Conservation (phyloP, 1,284 basidiomycete species). For the Trichosporon faecale region DNA sequence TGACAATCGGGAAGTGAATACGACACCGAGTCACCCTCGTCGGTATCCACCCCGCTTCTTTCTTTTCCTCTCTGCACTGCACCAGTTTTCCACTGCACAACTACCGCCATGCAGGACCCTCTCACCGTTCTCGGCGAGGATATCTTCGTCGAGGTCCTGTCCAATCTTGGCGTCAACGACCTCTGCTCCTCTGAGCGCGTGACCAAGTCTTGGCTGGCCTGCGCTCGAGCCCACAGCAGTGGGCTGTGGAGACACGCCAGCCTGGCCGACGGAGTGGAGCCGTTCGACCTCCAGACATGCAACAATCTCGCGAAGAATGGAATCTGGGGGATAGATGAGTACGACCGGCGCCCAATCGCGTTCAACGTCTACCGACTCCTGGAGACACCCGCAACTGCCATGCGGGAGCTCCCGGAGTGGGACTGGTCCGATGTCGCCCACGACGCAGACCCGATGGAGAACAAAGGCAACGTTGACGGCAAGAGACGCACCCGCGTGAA, state of each 20-base stretch:
- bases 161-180: slow-evolving; percentile 27
- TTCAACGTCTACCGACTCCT: slow-evolving; percentile 13
- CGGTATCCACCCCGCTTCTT: background rate
- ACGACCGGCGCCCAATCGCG: slow-evolving; percentile 14
- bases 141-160: slow-evolving; percentile 40
- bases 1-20: background rate
- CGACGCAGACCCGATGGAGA: slow-evolving; percentile 3
- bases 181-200: slow-evolving; percentile 30
- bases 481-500: slow-evolving; percentile 15
- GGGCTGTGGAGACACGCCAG: slow-evolving; percentile 32
- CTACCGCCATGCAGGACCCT: slow-evolving; percentile 30
- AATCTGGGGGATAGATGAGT: slow-evolving; percentile 10
- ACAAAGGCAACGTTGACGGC: background rate
- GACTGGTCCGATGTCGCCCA: slow-evolving; percentile 9
- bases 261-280: slow-evolving; percentile 26
- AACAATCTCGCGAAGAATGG: slow-evolving; percentile 18
- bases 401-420: background rate
- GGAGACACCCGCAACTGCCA: background rate
- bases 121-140: slow-evolving; percentile 36
- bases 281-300: slow-evolving; percentile 15
- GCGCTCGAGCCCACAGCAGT: slow-evolving; percentile 22
- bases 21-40: slow-evolving; percentile 1
- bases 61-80: background rate
- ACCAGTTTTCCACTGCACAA: background rate
- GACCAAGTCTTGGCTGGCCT: slow-evolving; percentile 28